phyloP scores from a whole-genome alignment of 2,329 filamentous ascomycete genomes.

The Aureobasidium sp. region DNA sequence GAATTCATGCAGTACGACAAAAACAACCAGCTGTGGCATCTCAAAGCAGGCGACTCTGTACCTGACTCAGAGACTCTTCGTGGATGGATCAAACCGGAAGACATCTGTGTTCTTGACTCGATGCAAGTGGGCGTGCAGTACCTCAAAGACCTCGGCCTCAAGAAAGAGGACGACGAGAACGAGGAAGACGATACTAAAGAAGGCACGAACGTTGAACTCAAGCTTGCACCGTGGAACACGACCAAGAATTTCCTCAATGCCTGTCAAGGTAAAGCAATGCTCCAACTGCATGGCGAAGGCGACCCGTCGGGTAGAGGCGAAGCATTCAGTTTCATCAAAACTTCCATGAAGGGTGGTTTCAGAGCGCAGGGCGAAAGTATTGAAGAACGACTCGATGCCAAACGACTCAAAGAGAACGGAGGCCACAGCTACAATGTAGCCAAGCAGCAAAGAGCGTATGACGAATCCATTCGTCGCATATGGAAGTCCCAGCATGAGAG shows the following conservation, averaged over 20 bases:
- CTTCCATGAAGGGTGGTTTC: conserved; percentile 97
- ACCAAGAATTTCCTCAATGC: conserved; percentile 95
- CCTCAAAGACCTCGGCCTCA: conserved; percentile 83
- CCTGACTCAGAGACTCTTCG: conserved; percentile 76
- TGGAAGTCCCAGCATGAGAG: conserved; percentile 83
- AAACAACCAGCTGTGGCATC: conserved; percentile 79
- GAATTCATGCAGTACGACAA: conserved; percentile 92
- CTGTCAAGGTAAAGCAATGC: conserved; percentile 90
- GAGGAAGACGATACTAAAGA: conserved; percentile 57
- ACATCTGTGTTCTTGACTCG: conserved; percentile 86
- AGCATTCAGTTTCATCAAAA: conserved; percentile 94
- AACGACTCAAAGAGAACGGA: conserved; percentile 57
- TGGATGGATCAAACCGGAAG: conserved; percentile 86
- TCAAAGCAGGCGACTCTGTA: conserved; percentile 61
- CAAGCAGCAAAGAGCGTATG: conserved; percentile 84
- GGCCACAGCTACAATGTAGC: conserved; percentile 98
- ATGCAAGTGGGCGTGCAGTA: conserved; percentile 95
- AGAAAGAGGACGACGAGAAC: conserved; percentile 54
- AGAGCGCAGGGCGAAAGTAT: conserved; percentile 83
- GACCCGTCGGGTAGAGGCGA: conserved; percentile 90
- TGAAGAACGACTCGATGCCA: conserved; percentile 76
- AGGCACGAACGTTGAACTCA: conserved; percentile 70
- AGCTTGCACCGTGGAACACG: conserved; percentile 91
- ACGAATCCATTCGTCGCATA: conserved; percentile 81
- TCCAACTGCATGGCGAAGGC: conserved; percentile 86